phyloP scores from a whole-genome alignment of 768 basidiomycete species.

The Trametes elegans region DNA sequence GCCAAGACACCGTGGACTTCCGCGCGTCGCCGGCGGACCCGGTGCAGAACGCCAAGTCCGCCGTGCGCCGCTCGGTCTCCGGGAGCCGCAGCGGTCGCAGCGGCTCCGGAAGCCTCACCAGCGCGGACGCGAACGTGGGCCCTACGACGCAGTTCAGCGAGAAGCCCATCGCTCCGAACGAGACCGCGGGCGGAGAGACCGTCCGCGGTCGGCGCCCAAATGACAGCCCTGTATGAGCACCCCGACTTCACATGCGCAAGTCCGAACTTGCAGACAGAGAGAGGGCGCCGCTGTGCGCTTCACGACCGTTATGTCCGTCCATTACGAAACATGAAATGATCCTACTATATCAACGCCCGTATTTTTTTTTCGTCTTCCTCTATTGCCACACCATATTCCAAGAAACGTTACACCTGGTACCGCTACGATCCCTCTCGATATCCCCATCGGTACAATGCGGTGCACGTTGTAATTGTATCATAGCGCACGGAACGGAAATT shows the following conservation, averaged over 20 bases:
- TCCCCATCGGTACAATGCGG: neutral
- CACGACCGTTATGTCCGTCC: neutral
- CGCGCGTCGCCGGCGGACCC: slow-evolving; percentile 43
- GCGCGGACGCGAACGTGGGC: neutral
- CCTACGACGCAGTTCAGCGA: neutral
- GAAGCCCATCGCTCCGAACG: neutral
- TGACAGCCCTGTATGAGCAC: slow-evolving; percentile 21
- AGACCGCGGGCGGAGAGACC: neutral
- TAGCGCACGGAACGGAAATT: no score
- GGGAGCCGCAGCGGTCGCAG: slow-evolving; percentile 2
- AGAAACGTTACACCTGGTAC: no score
- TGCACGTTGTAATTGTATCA: neutral
- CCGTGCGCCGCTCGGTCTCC: slow-evolving; percentile 7
- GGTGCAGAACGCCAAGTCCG: slow-evolving; percentile 12
- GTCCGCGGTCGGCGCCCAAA: slow-evolving; percentile 8
- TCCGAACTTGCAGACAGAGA: neutral
- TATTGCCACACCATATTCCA: no score
- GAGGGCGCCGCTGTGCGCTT: neutral
- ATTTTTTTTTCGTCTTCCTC: no score
- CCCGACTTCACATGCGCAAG: neutral
- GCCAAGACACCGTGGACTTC: slow-evolving; percentile 42
- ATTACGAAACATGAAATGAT: neutral
- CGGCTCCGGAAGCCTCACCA: neutral
- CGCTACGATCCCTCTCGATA: neutral
- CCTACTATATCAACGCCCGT: neutral